Evolutionary conservation across 106 monocot species (phyloP).

Genomic region (Cymbidium sinense): DNA sequence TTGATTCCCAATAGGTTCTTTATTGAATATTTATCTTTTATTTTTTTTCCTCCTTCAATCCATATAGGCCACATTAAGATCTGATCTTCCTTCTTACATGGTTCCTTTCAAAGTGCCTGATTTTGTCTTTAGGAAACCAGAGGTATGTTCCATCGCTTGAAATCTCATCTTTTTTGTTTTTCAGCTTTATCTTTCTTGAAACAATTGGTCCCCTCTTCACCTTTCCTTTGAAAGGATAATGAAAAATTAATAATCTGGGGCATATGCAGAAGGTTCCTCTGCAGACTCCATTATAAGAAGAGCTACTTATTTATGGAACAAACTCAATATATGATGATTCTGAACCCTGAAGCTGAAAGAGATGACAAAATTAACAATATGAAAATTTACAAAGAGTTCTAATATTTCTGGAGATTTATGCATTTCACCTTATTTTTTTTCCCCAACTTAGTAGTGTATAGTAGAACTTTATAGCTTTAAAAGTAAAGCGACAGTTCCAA

Average conservation of each 20-base stretch:
- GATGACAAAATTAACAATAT: no score
- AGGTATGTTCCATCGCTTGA: constrained; percentile 31
- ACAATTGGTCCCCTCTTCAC: neutral
- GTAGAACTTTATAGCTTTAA: no score
- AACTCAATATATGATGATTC: constrained; percentile 34
- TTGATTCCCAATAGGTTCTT: no score
- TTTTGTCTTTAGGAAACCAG: constrained; percentile 58
- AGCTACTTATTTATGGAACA: constrained; percentile 71
- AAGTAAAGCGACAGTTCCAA: no score
- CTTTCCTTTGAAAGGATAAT: constrained; percentile 39
- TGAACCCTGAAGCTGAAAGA: no score
- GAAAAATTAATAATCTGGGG: constrained; percentile 80
- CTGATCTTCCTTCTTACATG: constrained; percentile 86
- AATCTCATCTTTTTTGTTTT: neutral
- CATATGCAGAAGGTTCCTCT: constrained; percentile 89
- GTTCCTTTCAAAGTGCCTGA: constrained; percentile 62
- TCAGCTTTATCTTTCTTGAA: no score
- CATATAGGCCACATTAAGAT: constrained; percentile 66
- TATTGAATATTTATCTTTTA: no score
- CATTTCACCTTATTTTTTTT: no score
- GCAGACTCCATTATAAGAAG: constrained; percentile 71
- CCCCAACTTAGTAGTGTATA: no score
- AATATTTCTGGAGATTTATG: no score
- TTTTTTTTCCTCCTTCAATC: neutral
- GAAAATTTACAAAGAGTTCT: no score